These are phyloP conservation scores for Venturia effusa DNA, from an alignment of 2,329 filamentous ascomycete genomes.

Conservation along the genomic window DNA sequence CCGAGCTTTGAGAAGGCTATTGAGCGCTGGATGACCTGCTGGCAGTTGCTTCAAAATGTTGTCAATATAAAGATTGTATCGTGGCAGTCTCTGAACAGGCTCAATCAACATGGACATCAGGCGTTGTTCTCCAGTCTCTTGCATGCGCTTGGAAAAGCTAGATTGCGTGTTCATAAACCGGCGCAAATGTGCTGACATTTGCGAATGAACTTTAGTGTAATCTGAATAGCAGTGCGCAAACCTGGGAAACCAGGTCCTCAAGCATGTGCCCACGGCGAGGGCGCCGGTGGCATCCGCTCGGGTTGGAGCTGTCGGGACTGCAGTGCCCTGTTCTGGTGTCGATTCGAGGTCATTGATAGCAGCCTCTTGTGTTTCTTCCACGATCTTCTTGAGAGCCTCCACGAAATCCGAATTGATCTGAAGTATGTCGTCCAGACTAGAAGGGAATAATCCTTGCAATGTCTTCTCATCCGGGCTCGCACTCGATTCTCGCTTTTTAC, in stretches of 20 bases:
- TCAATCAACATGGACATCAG: constrained; percentile 90
- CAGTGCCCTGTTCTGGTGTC: constrained; percentile 28
- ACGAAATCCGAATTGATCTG: constrained; percentile 74
- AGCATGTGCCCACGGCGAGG: constrained; percentile 64
- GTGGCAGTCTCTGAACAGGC: constrained; percentile 84
- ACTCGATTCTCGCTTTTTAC: constrained; percentile 45
- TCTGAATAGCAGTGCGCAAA: constrained; percentile 87
- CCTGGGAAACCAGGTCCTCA: constrained; percentile 85
- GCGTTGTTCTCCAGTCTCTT: constrained; percentile 78
- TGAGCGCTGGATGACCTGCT: constrained; percentile 73
- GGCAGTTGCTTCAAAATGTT: constrained; percentile 83
- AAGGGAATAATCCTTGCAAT: constrained; percentile 68
- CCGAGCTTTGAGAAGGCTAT: constrained; percentile 72
- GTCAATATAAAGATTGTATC: constrained; percentile 94
- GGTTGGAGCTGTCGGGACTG: constrained; percentile 23
- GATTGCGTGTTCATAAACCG: constrained; percentile 67
- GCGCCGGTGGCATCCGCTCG: constrained; percentile 66
- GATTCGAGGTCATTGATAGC: constrained; percentile 66
- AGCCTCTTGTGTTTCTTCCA: constrained; percentile 75
- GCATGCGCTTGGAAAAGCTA: constrained; percentile 69
- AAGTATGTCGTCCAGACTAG: constrained; percentile 68
- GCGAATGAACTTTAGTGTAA: constrained; percentile 83
- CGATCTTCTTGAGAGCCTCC: constrained; percentile 59
- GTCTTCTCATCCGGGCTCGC: constrained; percentile 62
- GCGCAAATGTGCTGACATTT: constrained; percentile 73